Evolutionary conservation across 2,329 filamentous ascomycete genomes (phyloP), one percentile per base, ranked within the genome.

Genomic region (Claviceps africana): DNA sequence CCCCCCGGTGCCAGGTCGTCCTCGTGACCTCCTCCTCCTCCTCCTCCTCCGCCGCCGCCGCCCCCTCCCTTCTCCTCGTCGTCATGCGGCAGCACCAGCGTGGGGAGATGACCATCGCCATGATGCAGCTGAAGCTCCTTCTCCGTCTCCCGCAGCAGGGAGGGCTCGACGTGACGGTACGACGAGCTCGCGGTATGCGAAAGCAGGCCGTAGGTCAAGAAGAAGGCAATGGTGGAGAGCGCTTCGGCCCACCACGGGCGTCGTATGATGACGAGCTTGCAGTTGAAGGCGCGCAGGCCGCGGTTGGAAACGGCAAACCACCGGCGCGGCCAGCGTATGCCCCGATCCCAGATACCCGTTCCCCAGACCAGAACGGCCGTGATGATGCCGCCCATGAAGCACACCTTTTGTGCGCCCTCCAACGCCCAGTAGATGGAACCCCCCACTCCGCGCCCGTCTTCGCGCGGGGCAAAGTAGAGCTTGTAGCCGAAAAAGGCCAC

Each of bases 371-470:
- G 74, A 44, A 89, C 76, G 37, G 81, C 85, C 0, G 90, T 96
- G 54, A 96, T 84, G 54, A 95, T 78, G 47, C 93, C 93, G 25
- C 88, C 89, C 69, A 95, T 86, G 63, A 96, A 85, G 61, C 87
- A 91, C 51, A 98, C 81, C 67, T 93, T 94, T 70, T 97, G 88
- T 8, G 80, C 79, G 65, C 86, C 87, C 62, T 97, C 91, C 3
- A 97, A 80, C 30, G 94, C 83, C 91, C 91, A 97, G 75, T 98
- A 98, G 51, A 95, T 88, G 15, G 85, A 91, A 33, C 93, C 91
- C 50, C 93, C 93, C 6, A 95, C 82, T 39, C 91, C 91, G 58
- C 79, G 82, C 58, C 91, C 91, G 72, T 97, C 91, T 67, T 96
- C 91, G 58, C 91, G 82, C n/a, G 90, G 90, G n/a, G 88, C 86